Base-by-base conservation (phyloP, 495 filamentous ascomycete species). In the Podospora appendiculata region DNA sequence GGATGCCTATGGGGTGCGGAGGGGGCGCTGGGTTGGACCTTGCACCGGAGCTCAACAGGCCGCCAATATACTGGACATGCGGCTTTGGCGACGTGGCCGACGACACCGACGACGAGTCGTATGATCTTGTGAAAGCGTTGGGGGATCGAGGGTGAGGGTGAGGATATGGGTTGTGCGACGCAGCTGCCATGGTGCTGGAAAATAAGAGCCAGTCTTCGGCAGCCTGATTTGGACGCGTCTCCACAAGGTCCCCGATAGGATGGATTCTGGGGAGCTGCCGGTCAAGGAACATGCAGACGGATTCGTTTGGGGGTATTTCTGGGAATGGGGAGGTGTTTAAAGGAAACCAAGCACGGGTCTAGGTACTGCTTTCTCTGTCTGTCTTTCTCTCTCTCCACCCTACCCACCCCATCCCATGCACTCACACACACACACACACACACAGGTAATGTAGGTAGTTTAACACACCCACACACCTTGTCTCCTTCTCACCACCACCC, bases 31-130 rank as follows among this genome's bases (percentile, higher is more conserved):
- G 58, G 53, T 67, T 70, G 25, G 69, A 54, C 56, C 68, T 69
- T 47, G 62, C 48, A 54, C 55, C 64, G 12, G 67, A 60, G 47
- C 63, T 68, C 71, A 80, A 73, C 47, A 75, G 62, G 49, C 72
- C 75, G 53, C 68, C 64, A 40, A 72, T 58, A 55, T 77, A 75
- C 50, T 68, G 68, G 41, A 70, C 63, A 18, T 65, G 63, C 45
- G 73, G 66, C 48, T 69, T 68, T 42, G 79, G 75, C 16, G 79
- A 82, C 36, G 78, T 74, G 48, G 78, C 70, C 47, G 79, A 78
- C 45, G 78, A 75, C 54, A 76, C 76, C 39, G 77, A 74, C 32
- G 77, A 76, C 50, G 78, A 77, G 58, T 77, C 74, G 70, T 79
- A 80, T 40, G 77, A 77, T 56, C 73, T 66, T 32, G 69, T 70